A percentile compares a stretch with the other conserved stretches of the same genome.
Conservation (phyloP, 2,329 filamentous ascomycete species). For the Sporothrix brunneoviolacea region DNA sequence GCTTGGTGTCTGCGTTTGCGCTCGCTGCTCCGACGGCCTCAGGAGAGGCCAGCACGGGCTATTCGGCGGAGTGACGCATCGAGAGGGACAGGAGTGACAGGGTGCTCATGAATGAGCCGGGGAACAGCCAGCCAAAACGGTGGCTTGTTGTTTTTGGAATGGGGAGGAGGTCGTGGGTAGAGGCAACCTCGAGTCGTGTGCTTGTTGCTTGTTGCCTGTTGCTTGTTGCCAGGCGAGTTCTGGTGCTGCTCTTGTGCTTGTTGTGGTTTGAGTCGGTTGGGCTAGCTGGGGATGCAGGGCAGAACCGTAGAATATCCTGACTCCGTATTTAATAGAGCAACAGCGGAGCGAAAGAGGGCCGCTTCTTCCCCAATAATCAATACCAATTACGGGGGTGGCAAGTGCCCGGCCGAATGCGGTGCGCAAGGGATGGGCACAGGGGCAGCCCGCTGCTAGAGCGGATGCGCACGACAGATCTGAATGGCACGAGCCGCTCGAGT, state of each 20-base stretch:
- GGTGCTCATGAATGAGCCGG: constrained; percentile 12
- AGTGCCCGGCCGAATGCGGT: background rate
- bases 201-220: background rate
- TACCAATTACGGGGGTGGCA: background rate
- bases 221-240: no score
- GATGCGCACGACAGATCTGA: no score
- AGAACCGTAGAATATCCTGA: no score
- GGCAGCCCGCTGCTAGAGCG: no score
- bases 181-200: no score
- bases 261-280: no score
- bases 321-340: no score
- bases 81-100: constrained; percentile 15
- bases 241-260: no score
- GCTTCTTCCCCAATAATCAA: constrained; percentile 1
- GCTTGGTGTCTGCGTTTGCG: background rate
- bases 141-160: background rate
- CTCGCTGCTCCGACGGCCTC: constrained; percentile 32
- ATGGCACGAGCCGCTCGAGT: no score
- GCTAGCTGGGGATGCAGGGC: no score
- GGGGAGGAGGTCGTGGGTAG: background rate
- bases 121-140: constrained; percentile 1
- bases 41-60: constrained; percentile 37
- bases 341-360: background rate
- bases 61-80: constrained; percentile 31
- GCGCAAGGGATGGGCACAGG: no score